phyloP scores from a whole-genome alignment of 108 stramenopile genomes.

The Skeletonema grethae region DNA sequence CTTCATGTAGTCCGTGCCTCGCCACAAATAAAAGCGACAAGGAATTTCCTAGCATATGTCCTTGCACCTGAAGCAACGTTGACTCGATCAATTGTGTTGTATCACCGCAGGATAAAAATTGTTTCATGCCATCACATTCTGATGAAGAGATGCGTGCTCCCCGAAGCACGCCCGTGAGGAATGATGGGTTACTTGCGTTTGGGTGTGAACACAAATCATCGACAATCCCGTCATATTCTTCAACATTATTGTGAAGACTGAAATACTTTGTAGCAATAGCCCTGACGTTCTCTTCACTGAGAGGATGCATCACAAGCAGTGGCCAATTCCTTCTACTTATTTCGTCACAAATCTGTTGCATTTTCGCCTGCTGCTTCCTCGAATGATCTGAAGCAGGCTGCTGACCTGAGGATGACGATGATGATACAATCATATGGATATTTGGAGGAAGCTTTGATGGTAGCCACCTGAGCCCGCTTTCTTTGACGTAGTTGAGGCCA shows the following conservation, averaged over 20 bases:
- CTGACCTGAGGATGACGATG: neutral
- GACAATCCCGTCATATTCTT: neutral
- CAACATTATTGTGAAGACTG: neutral
- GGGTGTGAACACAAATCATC: conserved; percentile 11
- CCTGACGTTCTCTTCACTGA: neutral
- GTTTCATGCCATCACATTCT: neutral
- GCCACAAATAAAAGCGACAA: conserved; percentile 56
- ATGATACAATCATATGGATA: neutral
- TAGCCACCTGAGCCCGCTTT: conserved; percentile 27
- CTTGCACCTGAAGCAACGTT: neutral
- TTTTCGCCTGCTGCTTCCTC: neutral
- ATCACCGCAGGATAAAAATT: conserved; percentile 9
- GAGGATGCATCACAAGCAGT: conserved; percentile 5
- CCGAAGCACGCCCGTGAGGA: conserved; percentile 26
- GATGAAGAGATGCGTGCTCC: conserved; percentile 12
- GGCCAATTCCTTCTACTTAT: conserved; percentile 50
- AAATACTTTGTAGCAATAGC: conserved; percentile 15
- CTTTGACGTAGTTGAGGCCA: conserved; percentile 56
- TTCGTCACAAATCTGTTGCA: conserved; percentile 17
- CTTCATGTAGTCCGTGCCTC: conserved; percentile 61
- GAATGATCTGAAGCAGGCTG: neutral
- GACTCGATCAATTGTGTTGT: conserved; percentile 24
- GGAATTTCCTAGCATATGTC: conserved; percentile 43
- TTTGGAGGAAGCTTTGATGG: conserved; percentile 2
- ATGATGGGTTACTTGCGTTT: conserved; percentile 20